Conservation (phyloP, 2,329 filamentous ascomycete species). For the Trichoderma koningiopsis region DNA sequence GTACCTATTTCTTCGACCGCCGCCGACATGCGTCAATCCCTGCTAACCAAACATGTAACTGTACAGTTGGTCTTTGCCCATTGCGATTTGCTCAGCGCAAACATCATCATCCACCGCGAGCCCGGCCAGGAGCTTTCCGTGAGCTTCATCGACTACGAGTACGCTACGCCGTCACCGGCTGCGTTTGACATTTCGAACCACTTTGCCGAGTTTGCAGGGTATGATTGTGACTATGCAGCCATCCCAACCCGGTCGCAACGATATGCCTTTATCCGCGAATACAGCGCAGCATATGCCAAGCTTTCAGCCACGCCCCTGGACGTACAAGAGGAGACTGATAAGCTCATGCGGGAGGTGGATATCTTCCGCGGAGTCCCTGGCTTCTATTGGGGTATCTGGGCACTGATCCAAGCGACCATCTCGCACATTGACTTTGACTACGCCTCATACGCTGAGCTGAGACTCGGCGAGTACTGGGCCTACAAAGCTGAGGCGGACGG, state of each 20-base stretch:
- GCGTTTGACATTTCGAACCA: constrained; percentile 98
- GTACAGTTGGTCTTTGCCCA: constrained; percentile 83
- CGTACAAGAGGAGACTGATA: constrained; percentile 64
- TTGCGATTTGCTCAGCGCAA: constrained; percentile 93
- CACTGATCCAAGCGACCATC: constrained; percentile 89
- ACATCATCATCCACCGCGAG: constrained; percentile 76
- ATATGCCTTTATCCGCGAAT: constrained; percentile 79
- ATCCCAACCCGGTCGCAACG: constrained; percentile 79
- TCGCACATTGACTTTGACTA: constrained; percentile 98
- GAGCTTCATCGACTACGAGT: constrained; percentile 97
- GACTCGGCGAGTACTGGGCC: constrained; percentile 88
- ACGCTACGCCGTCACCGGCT: constrained; percentile 89
- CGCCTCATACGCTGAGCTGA: constrained; percentile 80
- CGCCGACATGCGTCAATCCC: not conserved
- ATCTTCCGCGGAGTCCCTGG: constrained; percentile 85
- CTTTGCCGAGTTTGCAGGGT: constrained; percentile 97
- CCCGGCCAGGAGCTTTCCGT: constrained; percentile 45
- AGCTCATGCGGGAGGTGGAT: constrained; percentile 80
- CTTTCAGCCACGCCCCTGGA: constrained; percentile 49
- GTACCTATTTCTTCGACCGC: constrained; percentile 38
- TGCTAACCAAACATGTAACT: not conserved
- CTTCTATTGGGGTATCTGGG: constrained; percentile 93
- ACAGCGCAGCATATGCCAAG: constrained; percentile 73
- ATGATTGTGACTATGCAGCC: constrained; percentile 86
- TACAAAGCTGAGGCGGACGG: constrained; percentile 79